These are phyloP conservation scores for Agrostemma githago DNA, from an alignment of 148 eudicot genomes.

Conservation along the genomic window DNA sequence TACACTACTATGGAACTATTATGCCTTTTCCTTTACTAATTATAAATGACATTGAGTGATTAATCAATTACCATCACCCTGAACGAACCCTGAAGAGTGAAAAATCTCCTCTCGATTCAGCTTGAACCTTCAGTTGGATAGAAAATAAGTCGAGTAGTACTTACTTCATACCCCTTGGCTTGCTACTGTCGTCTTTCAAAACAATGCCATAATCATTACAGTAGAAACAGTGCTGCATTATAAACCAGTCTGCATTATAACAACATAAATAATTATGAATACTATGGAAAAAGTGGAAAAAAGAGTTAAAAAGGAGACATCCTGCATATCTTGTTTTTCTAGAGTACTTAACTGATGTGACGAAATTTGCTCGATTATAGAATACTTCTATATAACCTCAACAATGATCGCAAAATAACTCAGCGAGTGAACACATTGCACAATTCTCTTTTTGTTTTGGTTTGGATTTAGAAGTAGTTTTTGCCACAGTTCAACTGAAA, in stretches of 20 bases:
- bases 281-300: constrained; percentile 21
- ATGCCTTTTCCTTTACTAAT: neutral
- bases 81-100: too few relatives aligned
- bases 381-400: constrained; percentile 7
- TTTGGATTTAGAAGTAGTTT: too few relatives aligned
- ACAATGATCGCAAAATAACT: constrained; percentile 2
- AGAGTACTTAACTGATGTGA: neutral
- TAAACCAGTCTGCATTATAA: too few relatives aligned
- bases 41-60: neutral
- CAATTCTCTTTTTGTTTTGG: too few relatives aligned
- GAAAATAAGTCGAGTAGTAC: neutral
- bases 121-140: neutral
- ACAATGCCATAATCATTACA: constrained; percentile 16
- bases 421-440: constrained; percentile 16
- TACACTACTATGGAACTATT: neutral
- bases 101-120: neutral
- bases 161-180: neutral
- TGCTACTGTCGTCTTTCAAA: neutral
- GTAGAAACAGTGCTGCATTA: constrained; percentile 16
- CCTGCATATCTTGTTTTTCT: constrained; percentile 19
- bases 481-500: neutral
- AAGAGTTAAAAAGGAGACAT: constrained; percentile 12
- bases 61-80: neutral
- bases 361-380: neutral
- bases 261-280: constrained; percentile 24